Base-by-base conservation (phyloP, 1,284 basidiomycete species). In the Xerocomus cyaneibrunnescens region DNA sequence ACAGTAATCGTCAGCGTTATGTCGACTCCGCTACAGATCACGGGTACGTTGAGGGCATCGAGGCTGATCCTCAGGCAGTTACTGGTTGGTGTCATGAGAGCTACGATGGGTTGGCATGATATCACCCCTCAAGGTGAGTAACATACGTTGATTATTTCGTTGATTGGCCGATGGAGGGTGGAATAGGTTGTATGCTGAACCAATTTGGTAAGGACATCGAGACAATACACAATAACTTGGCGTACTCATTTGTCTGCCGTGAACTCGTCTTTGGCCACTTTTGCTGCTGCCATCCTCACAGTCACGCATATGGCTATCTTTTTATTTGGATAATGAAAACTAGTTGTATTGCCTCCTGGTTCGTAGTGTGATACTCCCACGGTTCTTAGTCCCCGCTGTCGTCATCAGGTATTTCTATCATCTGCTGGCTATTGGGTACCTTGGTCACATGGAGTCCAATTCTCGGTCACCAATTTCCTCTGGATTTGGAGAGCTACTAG, bases 231-330 rank as follows among this genome's bases (percentile, higher is more conserved):
- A 65, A 61, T 3, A 73, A 68, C 39, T 61, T 80, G 36, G 67
- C 67, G 3, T 9, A 48, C 16, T 86, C 87, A 1, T 70, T n/a
- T 93, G 23, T 83, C 88, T 56, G 77, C 82, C 5, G 87, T 92
- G 44, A 88, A 91, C 57, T 76, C 79, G 0, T 86, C 87, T 2
- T 69, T 92, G 31, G 89, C 87, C 0, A 80, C 78, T 27, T 87
- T 94, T 67, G 75, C 87, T 35, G 73, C 72, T 25, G 60, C 66
- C 6, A 65, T 69, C 21, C 6, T 70, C 27, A 71, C 68, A 4
- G 63, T 71, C 28, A 58, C 51, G 66, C 69, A 45, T 17, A 67
- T 66, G 21, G 5, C 0, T 30, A 3, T 39, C 17, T 34, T 28
- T 0, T 16, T 25, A 5, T 30, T 21, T 31, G n/a, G 16, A 36